Evolutionary conservation across 352 stramenopile species (phyloP), one percentile per base, ranked within the genome.

Genomic region (Halophytophthora polymorphica): DNA sequence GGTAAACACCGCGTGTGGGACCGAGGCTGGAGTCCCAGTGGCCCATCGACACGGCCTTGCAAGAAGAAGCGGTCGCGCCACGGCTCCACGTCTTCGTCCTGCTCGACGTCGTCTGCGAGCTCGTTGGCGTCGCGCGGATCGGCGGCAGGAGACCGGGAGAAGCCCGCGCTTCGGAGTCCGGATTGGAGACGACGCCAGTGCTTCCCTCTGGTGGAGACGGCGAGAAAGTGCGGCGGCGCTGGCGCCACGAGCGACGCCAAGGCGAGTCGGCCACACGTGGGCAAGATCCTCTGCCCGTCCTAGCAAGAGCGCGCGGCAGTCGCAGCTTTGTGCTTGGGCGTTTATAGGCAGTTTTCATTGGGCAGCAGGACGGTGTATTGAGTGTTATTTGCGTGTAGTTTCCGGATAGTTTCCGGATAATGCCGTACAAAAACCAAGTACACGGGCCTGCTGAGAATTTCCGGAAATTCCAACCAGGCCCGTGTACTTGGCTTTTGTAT

Each of bases 11-110:
- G 56, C 25, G 45, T 53, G 21, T 79, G 71, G 69, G 71, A 77
- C 36, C 58, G 58, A 12, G 69, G 64, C 6, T 40, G 68, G 31
- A 64, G 50, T 57, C 44, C 49, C 17, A 59, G 22, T 37, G 68
- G 45, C 38, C 68, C 58, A 17, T 46, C 51, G 44, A 66, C 62
- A 51, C 70, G 74, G 1, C 15, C 68, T 22, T 62, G 47, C 1
- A 81, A 86, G 58, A 90, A 90, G 58, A 88, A 88, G 53, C 63
- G 75, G 21, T 53, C 72, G 7, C 77, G 74, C 1, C 68, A 81
- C 19, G 63, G 70, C 11, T 83, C 67, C 6, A 53, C 68, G 15
- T 76, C 66, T 17, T 74, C 65, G 10, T 36, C 42, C 13, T 13
- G 39, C 3, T 57, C 56, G 10, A 45, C 58, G n/a, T 58, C 55